Evolutionary conservation across 2,329 filamentous ascomycete species (phyloP), one percentile per base, ranked within the genome.

Genomic region (Colletotrichum simmondsii): DNA sequence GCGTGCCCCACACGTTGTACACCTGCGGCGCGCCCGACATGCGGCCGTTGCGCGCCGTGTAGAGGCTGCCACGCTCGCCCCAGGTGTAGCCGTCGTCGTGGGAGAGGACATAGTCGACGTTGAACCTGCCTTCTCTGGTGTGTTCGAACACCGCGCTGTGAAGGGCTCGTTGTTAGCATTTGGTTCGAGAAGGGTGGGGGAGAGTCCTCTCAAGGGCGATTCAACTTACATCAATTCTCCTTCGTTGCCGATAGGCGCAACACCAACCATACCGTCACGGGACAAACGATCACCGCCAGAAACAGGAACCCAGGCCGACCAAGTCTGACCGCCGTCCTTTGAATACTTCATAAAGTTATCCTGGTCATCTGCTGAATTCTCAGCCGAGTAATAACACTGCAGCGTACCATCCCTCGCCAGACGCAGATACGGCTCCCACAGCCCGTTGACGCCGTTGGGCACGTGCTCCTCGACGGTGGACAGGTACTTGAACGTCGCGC

Each of bases 371-470:
- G 64, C 75, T 1, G 49, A 76, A 59, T 83, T 85, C 77, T 86
- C 84, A 2, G 78, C 78, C 5, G 83, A 85, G 74, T 86, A 87
- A 75, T 83, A 87, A 59, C 84, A 79, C 75, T 87, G 83, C 28
- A 86, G 68, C 3, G 79, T 78, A 0, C 83, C 83, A 65, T 85
- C 81, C 1, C 74, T 70, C 0, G 81, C 81, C 2, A 82, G 74
- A 5, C 85, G 78, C 24, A 87, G 63, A 72, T 86, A 86, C 0
- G 85, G 86, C 71, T 87, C 85, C 85, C 85, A 87, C 5, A 82
- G 77, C 3, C 85, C 85, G 37, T 83, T 83, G 16, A 68, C 58
- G 1, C 66, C 66, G 73, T 58, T 6, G 63, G 72, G 4, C 68
- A 68, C 26, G 73, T 76, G 77, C 72, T 81, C 70, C 49, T 74